Evolutionary conservation across 1,284 basidiomycete species (phyloP).

Genomic region (Heterobasidion irregulare): DNA sequence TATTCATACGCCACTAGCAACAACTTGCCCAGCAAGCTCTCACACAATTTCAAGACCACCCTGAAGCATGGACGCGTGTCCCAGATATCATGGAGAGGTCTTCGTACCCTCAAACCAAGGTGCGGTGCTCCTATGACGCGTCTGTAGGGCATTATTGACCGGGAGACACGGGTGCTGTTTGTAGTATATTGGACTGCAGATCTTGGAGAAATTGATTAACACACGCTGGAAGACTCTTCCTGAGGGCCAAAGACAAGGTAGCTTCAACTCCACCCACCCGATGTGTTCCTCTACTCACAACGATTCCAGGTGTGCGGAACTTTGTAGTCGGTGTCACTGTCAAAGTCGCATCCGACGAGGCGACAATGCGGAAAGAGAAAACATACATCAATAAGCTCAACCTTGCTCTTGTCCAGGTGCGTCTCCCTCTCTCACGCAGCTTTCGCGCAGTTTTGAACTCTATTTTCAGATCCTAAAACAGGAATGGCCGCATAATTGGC

Average conservation of each 20-base stretch:
- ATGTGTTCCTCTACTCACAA: neutral
- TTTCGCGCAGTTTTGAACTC: neutral
- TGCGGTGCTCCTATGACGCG: constrained; percentile 21
- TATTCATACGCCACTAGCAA: constrained; percentile 47
- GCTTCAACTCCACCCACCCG: neutral
- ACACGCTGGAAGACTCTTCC: constrained; percentile 97
- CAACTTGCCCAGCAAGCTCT: constrained; percentile 85
- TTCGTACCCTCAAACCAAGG: constrained; percentile 87
- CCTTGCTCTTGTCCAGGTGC: constrained; percentile 87
- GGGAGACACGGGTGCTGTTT: neutral
- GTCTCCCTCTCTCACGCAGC: constrained; percentile 15
- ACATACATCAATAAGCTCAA: constrained; percentile 97
- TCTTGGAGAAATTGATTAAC: constrained; percentile 89
- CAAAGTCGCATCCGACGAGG: constrained; percentile 86
- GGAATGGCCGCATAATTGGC: constrained; percentile 99
- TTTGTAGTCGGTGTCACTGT: constrained; percentile 95
- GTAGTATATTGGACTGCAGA: constrained; percentile 91
- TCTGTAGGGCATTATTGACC: neutral
- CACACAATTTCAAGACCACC: constrained; percentile 94
- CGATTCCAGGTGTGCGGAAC: constrained; percentile 79
- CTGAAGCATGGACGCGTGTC: constrained; percentile 98
- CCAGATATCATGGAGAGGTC: constrained; percentile 90
- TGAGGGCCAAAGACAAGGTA: constrained; percentile 86
- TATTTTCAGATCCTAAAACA: constrained; percentile 89
- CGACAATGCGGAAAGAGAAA: constrained; percentile 84